These are phyloP conservation scores for Carallia pectinifolia DNA, from an alignment of 345 rosid species.

Conservation along the genomic window DNA sequence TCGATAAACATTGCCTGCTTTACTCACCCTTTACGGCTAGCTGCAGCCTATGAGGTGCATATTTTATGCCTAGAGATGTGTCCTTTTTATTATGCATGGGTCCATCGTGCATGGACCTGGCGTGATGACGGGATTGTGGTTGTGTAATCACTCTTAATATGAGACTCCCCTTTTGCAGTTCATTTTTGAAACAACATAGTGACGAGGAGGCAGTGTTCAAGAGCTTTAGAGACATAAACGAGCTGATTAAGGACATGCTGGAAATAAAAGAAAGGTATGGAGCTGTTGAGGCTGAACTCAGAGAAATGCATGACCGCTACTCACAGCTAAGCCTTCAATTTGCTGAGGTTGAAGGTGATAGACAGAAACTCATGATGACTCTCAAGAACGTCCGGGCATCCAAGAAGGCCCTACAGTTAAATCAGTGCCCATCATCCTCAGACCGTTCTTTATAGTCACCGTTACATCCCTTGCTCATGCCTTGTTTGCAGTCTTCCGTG, in stretches of 20 bases:
- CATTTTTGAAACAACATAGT: conserved; percentile 75
- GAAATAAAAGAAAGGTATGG: conserved; percentile 68
- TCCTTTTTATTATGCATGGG: no score
- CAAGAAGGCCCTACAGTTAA: conserved; percentile 46
- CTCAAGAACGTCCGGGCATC: conserved; percentile 78
- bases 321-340: conserved; percentile 93
- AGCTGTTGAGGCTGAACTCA: conserved; percentile 70
- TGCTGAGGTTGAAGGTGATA: conserved; percentile 98
- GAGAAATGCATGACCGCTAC: conserved; percentile 92
- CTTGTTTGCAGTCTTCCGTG: conserved; percentile 6
- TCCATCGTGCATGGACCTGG: no score
- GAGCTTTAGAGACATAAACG: conserved; percentile 92
- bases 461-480: background rate
- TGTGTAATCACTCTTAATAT: conserved; percentile 4
- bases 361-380: conserved; percentile 96
- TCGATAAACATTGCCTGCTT: no score
- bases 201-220: conserved; percentile 84
- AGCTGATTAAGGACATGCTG: conserved; percentile 78
- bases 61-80: no score
- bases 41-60: no score
- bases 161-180: conserved; percentile 43
- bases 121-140: no score
- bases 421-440: conserved; percentile 51
- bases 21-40: no score
- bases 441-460: conserved; percentile 34